Percentiles rank a stretch among this genome's conserved stretches.
phyloP scores from a whole-genome alignment of 1,284 basidiomycete genomes.

The Pseudozyma thailandica region DNA sequence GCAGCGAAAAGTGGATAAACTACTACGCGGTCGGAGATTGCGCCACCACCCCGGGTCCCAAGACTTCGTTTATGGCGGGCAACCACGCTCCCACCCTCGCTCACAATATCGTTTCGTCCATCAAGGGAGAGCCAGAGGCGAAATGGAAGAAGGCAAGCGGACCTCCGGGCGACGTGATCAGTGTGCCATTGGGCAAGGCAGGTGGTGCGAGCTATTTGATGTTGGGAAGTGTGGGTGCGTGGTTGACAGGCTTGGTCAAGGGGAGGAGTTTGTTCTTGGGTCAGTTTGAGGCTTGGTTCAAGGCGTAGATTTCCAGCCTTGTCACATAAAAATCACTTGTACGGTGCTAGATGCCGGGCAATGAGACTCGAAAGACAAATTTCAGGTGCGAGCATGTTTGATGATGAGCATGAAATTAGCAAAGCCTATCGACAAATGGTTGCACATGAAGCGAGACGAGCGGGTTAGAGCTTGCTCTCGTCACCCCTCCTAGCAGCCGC shows the following conservation, averaged over 20 bases:
- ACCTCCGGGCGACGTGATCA: slow-evolving; percentile 15
- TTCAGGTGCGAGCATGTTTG: too few species aligned
- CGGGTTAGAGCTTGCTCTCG: slow-evolving; percentile 34
- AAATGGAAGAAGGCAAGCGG: slow-evolving; percentile 15
- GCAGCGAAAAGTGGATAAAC: slow-evolving; percentile 12
- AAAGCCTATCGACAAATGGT: neutral
- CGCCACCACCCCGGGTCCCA: slow-evolving; percentile 47
- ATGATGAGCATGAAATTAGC: too few species aligned
- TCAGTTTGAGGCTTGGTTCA: slow-evolving; percentile 33
- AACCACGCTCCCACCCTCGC: slow-evolving; percentile 44
- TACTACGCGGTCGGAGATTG: slow-evolving; percentile 65
- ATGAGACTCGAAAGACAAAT: too few species aligned
- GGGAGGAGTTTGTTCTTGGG: slow-evolving; percentile 41
- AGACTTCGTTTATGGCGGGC: slow-evolving; percentile 26
- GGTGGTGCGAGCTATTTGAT: slow-evolving; percentile 40
- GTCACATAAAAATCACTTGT: too few species aligned
- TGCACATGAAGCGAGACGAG: neutral
- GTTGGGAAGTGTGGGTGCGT: slow-evolving; percentile 29
- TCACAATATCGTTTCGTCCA: slow-evolving; percentile 42
- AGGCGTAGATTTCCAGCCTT: too few species aligned
- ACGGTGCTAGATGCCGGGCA: too few species aligned
- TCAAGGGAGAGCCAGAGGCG: slow-evolving; percentile 14
- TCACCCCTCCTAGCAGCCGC: slow-evolving; percentile 35
- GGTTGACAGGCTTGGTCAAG: slow-evolving; percentile 35
- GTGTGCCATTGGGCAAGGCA: slow-evolving; percentile 40